Percentiles rank a stretch among this genome's conserved stretches.
These are phyloP conservation scores for Trichoderma breve DNA, from an alignment of 2,329 filamentous ascomycete species.

Conservation along the genomic window DNA sequence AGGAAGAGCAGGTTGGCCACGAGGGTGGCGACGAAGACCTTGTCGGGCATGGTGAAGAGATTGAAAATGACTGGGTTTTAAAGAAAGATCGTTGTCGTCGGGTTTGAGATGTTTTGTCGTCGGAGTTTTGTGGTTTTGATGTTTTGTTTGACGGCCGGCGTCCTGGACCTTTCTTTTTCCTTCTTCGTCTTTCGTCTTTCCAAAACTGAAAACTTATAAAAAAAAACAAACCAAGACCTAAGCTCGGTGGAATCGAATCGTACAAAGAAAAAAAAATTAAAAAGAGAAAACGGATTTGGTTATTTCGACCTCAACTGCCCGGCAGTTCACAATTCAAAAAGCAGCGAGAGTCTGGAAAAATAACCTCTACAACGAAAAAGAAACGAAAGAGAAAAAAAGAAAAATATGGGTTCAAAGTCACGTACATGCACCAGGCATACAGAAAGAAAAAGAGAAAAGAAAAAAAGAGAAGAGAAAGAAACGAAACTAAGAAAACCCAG, in stretches of 20 bases:
- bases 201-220: neutral
- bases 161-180: neutral
- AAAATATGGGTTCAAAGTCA: neutral
- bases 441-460: neutral
- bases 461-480: neutral
- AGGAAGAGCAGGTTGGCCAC: conserved; percentile 51
- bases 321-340: neutral
- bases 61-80: neutral
- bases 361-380: neutral
- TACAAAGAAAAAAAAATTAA: neutral
- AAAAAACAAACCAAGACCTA: neutral
- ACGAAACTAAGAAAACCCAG: neutral
- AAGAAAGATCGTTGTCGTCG: neutral
- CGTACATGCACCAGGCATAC: conserved; percentile 2
- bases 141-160: neutral
- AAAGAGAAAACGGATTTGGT: neutral
- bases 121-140: neutral
- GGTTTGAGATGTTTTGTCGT: neutral
- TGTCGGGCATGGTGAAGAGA: conserved; percentile 49
- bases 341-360: neutral
- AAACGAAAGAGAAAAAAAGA: neutral
- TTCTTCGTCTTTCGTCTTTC: neutral
- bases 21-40: conserved; percentile 51
- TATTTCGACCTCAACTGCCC: conserved; percentile 6
- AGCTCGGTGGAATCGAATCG: conserved; percentile 4